phyloP scores from a whole-genome alignment of 495 filamentous ascomycete species.

The Apiosordaria backusii region DNA sequence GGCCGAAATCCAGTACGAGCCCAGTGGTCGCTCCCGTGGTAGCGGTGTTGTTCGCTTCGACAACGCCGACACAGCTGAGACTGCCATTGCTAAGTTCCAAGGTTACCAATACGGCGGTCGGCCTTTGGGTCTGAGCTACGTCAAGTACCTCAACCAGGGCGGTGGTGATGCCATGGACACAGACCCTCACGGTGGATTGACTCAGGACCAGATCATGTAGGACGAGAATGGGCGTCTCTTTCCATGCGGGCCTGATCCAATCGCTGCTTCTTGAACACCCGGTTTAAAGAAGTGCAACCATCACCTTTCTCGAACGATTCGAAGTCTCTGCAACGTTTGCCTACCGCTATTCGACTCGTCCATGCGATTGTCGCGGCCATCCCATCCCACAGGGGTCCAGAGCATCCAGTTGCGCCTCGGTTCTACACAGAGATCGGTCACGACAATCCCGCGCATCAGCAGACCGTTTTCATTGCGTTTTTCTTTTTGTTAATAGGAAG shows the following conservation, averaged over 20 bases:
- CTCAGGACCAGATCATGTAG: slow-evolving; percentile 97
- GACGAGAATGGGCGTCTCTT: background rate
- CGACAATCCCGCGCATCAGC: background rate
- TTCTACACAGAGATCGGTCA: background rate
- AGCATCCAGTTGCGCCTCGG: slow-evolving; percentile 6
- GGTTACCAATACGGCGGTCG: slow-evolving; percentile 96
- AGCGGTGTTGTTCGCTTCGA: slow-evolving; percentile 96
- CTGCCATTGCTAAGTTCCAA: slow-evolving; percentile 93
- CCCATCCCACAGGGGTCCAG: background rate
- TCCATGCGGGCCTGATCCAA: background rate
- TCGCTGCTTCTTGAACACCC: background rate
- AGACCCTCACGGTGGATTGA: slow-evolving; percentile 69
- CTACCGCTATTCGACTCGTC: background rate
- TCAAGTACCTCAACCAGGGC: slow-evolving; percentile 75
- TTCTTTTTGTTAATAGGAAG: slow-evolving; percentile 21
- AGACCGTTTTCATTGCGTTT: slow-evolving; percentile 13
- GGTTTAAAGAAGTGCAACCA: slow-evolving; percentile 20
- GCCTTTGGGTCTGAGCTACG: slow-evolving; percentile 85
- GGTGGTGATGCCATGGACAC: slow-evolving; percentile 77
- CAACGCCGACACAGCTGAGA: slow-evolving; percentile 76
- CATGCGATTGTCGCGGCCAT: background rate
- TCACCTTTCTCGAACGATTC: background rate
- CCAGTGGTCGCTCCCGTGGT: slow-evolving; percentile 90
- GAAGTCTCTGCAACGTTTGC: background rate
- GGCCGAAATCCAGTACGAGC: slow-evolving; percentile 97